Conservation (phyloP, 441 rosid species). For the Geranium incanum region DNA sequence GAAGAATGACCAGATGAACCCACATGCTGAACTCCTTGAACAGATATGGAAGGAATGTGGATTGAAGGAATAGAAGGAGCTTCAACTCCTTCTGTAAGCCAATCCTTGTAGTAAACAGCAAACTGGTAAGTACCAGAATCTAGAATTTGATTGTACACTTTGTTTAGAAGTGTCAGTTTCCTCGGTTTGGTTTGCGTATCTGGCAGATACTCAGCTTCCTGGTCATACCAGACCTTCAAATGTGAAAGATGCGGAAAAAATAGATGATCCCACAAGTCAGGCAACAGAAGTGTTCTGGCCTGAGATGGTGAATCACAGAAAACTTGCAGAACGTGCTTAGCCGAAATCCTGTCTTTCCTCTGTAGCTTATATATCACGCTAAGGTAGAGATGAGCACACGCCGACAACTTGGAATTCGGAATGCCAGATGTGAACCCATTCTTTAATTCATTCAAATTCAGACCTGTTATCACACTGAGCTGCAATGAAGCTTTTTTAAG, state of each 20-base stretch:
- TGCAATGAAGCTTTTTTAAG: slow-evolving; percentile 50
- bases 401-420: slow-evolving; percentile 41
- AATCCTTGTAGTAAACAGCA: slow-evolving; percentile 58
- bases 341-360: slow-evolving; percentile 51
- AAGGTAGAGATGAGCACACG: slow-evolving; percentile 55
- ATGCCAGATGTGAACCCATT: slow-evolving; percentile 41
- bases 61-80: slow-evolving; percentile 46
- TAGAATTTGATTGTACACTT: slow-evolving; percentile 45
- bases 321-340: slow-evolving; percentile 52
- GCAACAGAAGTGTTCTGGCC: slow-evolving; percentile 42
- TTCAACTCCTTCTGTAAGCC: slow-evolving; percentile 54
- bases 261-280: slow-evolving; percentile 50
- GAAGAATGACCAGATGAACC: slow-evolving; percentile 31
- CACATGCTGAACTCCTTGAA: slow-evolving; percentile 20
- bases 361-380: slow-evolving; percentile 48
- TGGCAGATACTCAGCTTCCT: slow-evolving; percentile 41
- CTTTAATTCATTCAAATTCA: slow-evolving; percentile 35
- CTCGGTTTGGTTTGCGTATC: slow-evolving; percentile 28
- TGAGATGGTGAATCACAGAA: slow-evolving; percentile 50
- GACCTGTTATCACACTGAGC: slow-evolving; percentile 43
- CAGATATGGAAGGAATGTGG: slow-evolving; percentile 35
- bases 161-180: slow-evolving; percentile 47
- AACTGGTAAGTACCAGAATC: slow-evolving; percentile 52
- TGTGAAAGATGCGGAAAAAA: slow-evolving; percentile 62
- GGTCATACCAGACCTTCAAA: slow-evolving; percentile 46